Percentiles rank a stretch among this genome's conserved stretches.
Evolutionary conservation across 352 stramenopile genomes (phyloP).

Genomic region (Globisporangium cylindrosporum): DNA sequence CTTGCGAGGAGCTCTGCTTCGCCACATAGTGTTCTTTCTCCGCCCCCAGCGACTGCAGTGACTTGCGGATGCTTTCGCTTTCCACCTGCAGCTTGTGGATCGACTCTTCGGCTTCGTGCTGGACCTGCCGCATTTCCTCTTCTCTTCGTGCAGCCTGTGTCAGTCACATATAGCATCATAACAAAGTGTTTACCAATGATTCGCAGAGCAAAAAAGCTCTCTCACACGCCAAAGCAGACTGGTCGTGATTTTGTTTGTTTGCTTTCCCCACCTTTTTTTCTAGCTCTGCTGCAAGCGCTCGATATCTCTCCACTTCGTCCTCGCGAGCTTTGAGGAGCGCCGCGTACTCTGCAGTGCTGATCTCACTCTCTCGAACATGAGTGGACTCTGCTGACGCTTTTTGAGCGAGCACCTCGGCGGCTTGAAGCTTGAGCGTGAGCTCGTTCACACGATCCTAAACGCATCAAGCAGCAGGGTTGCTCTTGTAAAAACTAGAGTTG

Average conservation of each 20-base stretch:
- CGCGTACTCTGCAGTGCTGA: slow-evolving; percentile 18
- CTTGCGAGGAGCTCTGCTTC: slow-evolving; percentile 56
- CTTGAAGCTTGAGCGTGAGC: slow-evolving; percentile 53
- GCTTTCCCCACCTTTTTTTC: slow-evolving; percentile 45
- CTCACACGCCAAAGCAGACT: neutral
- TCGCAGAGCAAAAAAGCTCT: neutral
- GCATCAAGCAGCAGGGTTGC: neutral
- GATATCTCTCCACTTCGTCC: slow-evolving; percentile 50
- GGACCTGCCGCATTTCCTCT: slow-evolving; percentile 32
- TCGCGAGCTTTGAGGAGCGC: slow-evolving; percentile 39
- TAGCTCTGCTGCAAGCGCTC: slow-evolving; percentile 29
- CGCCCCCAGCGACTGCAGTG: slow-evolving; percentile 43
- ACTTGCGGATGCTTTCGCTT: slow-evolving; percentile 40
- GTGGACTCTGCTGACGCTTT: slow-evolving; percentile 20
- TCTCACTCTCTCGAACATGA: slow-evolving; percentile 23
- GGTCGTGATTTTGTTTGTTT: neutral
- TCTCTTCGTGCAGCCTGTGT: slow-evolving; percentile 43
- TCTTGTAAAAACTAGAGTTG: neutral
- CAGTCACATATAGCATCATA: neutral
- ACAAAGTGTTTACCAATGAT: neutral
- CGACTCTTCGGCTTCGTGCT: slow-evolving; percentile 46
- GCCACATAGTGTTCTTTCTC: slow-evolving; percentile 46
- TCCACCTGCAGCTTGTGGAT: slow-evolving; percentile 52
- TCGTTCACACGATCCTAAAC: slow-evolving; percentile 47
- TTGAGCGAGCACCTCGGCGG: slow-evolving; percentile 39